Base-by-base conservation (phyloP, 768 basidiomycete genomes). In the Tylopilus plumbeoviolaceoides region DNA sequence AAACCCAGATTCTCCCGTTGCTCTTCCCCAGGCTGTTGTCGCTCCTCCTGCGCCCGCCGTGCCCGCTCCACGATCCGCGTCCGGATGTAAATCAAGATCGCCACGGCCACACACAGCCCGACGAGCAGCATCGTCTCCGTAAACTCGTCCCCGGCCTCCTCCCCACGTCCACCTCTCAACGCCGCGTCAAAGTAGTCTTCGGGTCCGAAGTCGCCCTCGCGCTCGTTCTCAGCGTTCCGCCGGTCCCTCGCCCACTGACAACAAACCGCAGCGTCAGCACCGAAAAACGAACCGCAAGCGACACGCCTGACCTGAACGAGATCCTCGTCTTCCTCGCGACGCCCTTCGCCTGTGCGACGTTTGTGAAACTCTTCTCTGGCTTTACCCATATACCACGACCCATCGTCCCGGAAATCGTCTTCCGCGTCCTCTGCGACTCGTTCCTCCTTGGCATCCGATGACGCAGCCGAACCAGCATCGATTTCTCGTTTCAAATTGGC, bases 121-220 rank as follows among this genome's bases (percentile, higher is more conserved):
- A 94, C 78, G 40, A 95, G 76, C 36, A 93, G 66, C 72, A 91
- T 78, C 23, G 89, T 95, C 74, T 95, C 93, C 30, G 72, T 73
- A 51, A 91, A 83, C 59, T 91, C 89, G 54, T 91, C 83, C 15
- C 66, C 68, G 1, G 80, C 82, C n/a, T 77, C 81, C 18, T 87
- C 83, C 15, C 81, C 84, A 14, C 83, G 71, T 5, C 79, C 77
- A 14, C 81, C 80, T 21, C 85, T 78, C 57, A 82, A 53, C 5
- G 81, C 78, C 3, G 75, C 86, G 27, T 91, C 89, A 59, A 85
- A 87, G 68, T 91, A 90, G 62, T 91, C 91, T 44, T 94, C 91
- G 0, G 89, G 84, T 8, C 84, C 85, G 57, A 84, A 84, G 53
- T 91, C 90, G 46, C 77, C 75, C 27, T 90, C 87, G 23, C 82